phyloP scores from a whole-genome alignment of 371 early-diverging fungal genomes.

The Conidiobolus incongruus region DNA sequence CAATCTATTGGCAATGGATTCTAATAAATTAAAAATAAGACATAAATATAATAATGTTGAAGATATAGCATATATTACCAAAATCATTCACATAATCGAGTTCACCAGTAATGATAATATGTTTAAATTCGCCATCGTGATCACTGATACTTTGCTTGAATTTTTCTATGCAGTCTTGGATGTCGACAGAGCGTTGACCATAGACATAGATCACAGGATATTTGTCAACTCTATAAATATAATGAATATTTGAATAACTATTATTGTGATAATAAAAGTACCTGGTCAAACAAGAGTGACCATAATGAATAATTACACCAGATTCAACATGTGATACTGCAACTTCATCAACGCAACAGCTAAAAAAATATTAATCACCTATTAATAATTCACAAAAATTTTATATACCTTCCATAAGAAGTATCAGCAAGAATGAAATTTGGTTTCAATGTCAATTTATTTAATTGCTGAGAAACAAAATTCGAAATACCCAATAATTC shows the following conservation, averaged over 20 bases:
- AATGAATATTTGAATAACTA: not conserved
- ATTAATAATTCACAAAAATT: not conserved
- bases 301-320: slow-evolving; percentile 78
- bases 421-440: slow-evolving; percentile 74
- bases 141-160: slow-evolving; percentile 13
- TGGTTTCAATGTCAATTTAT: slow-evolving; percentile 14
- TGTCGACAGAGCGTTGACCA: slow-evolving; percentile 43
- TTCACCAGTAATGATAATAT: slow-evolving; percentile 49
- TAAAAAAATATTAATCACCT: slow-evolving; percentile 7
- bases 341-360: slow-evolving; percentile 91
- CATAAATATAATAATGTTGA: no score
- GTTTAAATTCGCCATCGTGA: slow-evolving; percentile 3
- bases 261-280: slow-evolving; percentile 12
- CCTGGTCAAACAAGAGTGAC: slow-evolving; percentile 72
- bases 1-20: no score
- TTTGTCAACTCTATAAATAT: slow-evolving; percentile 27
- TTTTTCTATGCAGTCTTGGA: slow-evolving; percentile 18
- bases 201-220: slow-evolving; percentile 72
- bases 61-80: slow-evolving; percentile 11
- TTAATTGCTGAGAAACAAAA: slow-evolving; percentile 24
- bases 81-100: slow-evolving; percentile 41
- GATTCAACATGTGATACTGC: slow-evolving; percentile 75
- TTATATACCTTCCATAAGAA: slow-evolving; percentile 51
- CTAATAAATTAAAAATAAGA: no score
- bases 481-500: slow-evolving; percentile 49